These are phyloP conservation scores for Sugiyamaella mastotermitis DNA, from an alignment of 805 yeast genomes.

Conservation along the genomic window DNA sequence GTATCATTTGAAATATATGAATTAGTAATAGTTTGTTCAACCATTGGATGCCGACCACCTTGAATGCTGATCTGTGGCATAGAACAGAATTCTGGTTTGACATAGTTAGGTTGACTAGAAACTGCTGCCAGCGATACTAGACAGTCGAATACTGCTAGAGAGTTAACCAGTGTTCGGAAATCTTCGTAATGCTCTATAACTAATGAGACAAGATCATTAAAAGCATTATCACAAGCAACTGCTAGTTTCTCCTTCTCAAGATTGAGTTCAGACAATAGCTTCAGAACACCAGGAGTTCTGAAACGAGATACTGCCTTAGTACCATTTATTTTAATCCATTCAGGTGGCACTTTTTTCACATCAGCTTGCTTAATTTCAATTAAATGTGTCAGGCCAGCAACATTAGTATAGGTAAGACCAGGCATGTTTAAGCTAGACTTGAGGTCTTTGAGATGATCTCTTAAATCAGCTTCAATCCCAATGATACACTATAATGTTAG, in stretches of 20 bases:
- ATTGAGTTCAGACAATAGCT: slow-evolving; percentile 48
- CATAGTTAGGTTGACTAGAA: slow-evolving; percentile 42
- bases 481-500: slow-evolving; percentile 29
- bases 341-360: slow-evolving; percentile 53
- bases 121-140: slow-evolving; percentile 60
- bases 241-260: slow-evolving; percentile 54
- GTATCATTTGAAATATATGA: slow-evolving; percentile 65
- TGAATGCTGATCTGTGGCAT: slow-evolving; percentile 42
- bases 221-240: slow-evolving; percentile 43
- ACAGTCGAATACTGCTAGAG: slow-evolving; percentile 58
- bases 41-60: slow-evolving; percentile 62
- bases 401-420: slow-evolving; percentile 47
- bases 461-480: slow-evolving; percentile 41
- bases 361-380: slow-evolving; percentile 67
- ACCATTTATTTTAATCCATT: slow-evolving; percentile 75
- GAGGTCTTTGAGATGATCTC: slow-evolving; percentile 46
- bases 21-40: slow-evolving; percentile 42
- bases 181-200: slow-evolving; percentile 36
- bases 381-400: slow-evolving; percentile 63
- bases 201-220: slow-evolving; percentile 32
- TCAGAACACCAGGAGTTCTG: slow-evolving; percentile 53
- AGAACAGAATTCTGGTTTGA: slow-evolving; percentile 45
- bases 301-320: slow-evolving; percentile 64
- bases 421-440: slow-evolving; percentile 49
- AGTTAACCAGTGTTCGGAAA: slow-evolving; percentile 39